Conservation (phyloP, 352 stramenopile genomes). For the Aphanomyces euteiches region DNA sequence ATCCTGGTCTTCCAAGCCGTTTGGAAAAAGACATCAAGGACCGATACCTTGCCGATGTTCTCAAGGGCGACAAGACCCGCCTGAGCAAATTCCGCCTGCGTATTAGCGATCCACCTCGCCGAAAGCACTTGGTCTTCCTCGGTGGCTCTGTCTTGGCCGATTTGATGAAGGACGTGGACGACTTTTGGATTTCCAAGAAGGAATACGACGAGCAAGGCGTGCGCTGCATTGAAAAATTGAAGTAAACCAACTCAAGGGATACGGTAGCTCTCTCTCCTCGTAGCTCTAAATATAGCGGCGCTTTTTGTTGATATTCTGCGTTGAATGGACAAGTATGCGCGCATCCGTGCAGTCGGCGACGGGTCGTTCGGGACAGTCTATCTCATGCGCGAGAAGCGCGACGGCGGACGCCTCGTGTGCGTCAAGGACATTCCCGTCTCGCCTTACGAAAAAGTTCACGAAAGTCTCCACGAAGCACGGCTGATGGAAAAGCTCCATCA, state of each 20-base stretch:
- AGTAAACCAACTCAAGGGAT: slow-evolving; percentile 31
- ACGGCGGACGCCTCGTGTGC: slow-evolving; percentile 64
- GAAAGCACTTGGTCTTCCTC: slow-evolving; percentile 95
- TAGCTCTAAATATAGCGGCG: slow-evolving; percentile 10
- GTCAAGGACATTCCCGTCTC: slow-evolving; percentile 82
- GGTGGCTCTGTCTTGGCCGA: slow-evolving; percentile 91
- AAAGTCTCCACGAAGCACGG: slow-evolving; percentile 42
- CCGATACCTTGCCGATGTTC: slow-evolving; percentile 76
- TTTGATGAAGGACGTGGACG: slow-evolving; percentile 91
- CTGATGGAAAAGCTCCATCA: slow-evolving; percentile 84
- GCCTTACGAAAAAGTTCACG: slow-evolving; percentile 40
- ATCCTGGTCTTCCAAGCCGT: slow-evolving; percentile 90
- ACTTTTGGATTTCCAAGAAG: slow-evolving; percentile 93
- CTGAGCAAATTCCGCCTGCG: slow-evolving; percentile 92
- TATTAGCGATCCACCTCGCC: slow-evolving; percentile 93
- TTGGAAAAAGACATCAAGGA: slow-evolving; percentile 91
- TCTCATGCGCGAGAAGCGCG: slow-evolving; percentile 79
- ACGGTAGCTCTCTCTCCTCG: neutral
- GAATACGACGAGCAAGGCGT: slow-evolving; percentile 94
- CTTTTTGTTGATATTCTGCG: neutral
- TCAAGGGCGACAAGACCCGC: slow-evolving; percentile 83
- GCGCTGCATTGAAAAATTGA: slow-evolving; percentile 76
- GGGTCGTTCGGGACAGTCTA: slow-evolving; percentile 88
- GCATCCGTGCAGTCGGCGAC: slow-evolving; percentile 75
- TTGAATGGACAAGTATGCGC: slow-evolving; percentile 39